Conservation (phyloP, 345 rosid genomes). For the Syzygium aromaticum region DNA sequence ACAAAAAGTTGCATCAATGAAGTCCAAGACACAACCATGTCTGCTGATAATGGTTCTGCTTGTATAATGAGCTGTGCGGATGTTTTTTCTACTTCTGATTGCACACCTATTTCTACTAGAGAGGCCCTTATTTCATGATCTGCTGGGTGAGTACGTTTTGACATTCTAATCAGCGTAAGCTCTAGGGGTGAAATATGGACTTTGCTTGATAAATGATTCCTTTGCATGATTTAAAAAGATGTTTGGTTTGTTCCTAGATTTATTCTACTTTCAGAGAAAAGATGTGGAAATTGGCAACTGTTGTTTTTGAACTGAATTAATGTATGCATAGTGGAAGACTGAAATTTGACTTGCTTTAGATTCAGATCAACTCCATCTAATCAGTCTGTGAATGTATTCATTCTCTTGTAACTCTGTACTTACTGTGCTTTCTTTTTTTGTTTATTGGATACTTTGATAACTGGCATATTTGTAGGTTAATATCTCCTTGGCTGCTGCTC, state of each 20-base stretch:
- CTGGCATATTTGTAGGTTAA: constrained; percentile 46
- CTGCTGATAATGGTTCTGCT: neutral
- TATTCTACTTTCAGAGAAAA: neutral
- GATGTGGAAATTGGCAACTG: neutral
- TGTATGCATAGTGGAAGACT: neutral
- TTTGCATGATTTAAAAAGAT: neutral
- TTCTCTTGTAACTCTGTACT: neutral
- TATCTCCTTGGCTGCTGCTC: constrained; percentile 83
- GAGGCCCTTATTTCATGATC: neutral
- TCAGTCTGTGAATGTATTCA: neutral
- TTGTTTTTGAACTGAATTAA: neutral
- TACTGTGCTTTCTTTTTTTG: neutral
- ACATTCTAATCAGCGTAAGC: neutral
- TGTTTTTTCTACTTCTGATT: neutral
- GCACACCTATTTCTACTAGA: neutral
- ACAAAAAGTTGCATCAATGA: neutral
- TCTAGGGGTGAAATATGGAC: neutral
- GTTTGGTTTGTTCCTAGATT: neutral
- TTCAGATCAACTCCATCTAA: neutral
- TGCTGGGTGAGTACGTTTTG: neutral
- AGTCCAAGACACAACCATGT: neutral
- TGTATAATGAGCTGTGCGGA: neutral
- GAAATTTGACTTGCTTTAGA: neutral
- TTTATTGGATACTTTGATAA: neutral
- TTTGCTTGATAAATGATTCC: neutral